Evolutionary conservation across 1,284 basidiomycete genomes (phyloP), one percentile per base, ranked within the genome.

Genomic region (Taiwanofungus camphoratus): DNA sequence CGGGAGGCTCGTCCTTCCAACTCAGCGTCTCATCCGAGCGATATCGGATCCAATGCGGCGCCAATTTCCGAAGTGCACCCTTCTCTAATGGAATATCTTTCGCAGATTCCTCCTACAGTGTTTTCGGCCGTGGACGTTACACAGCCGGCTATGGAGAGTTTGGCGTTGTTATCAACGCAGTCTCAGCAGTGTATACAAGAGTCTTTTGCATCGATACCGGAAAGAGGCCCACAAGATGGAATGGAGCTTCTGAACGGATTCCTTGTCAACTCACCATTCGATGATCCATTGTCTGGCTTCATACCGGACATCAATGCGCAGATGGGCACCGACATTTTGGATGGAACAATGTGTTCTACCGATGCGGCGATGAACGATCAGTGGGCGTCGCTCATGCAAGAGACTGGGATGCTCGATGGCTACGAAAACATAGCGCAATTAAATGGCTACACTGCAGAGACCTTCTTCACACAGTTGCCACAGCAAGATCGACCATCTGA

Each of bases 1-100:
- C 18, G 35, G 2, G 46, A 52, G 11, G 48, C 56, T 3, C 45
- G 52, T 8, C 41, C 42, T 3, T 44, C 39, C n/a, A 36, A 35
- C 13, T 36, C 53, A 1, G 52, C 48, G 19, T 50, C 57, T 6
- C 54, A 56, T 2, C 57, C 61, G 9, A 55, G 55, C 44, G 58
- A 59, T 38, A 55, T 47, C 16, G 52, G 50, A 19, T 36, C 49
- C 13, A 45, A 58, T 15, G 50, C 58, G 30, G 51, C 53, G 43
- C 52, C 52, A 57, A 38, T 56, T 56, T 57, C 56, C 4, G 77
- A 81, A 45, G 74, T 82, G 8, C 81, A 83, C 53, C 80, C 81
- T 26, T 76, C 75, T 23, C 59, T 70, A 26, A 63, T 70, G 50
- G 68, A 71, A 54, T 70, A 70, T 41, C 55, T 70, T 39, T 64